These are phyloP conservation scores for Neofusicoccum kwambonambiense DNA, from an alignment of 2,329 filamentous ascomycete species.

Conservation along the genomic window DNA sequence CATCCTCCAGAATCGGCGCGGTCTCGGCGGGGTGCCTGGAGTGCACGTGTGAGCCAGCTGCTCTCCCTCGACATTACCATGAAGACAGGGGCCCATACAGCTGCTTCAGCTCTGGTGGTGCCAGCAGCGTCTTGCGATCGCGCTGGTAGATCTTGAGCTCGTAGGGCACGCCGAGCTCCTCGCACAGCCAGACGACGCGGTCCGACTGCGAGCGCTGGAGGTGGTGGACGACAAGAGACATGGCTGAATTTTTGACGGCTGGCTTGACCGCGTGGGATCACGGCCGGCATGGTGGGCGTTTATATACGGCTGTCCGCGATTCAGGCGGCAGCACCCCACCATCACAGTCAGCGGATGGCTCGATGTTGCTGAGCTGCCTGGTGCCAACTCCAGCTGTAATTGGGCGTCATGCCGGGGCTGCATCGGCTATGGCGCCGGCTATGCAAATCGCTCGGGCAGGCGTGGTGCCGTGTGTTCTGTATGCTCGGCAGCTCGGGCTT, in stretches of 20 bases:
- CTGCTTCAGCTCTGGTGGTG: conserved; percentile 29
- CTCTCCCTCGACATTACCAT: background rate
- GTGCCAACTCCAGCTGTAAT: background rate
- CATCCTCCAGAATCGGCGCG: conserved; percentile 61
- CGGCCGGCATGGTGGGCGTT: background rate
- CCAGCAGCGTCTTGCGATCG: conserved; percentile 35
- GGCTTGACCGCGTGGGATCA: too few species aligned
- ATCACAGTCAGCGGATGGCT: background rate
- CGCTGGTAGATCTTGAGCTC: conserved; percentile 48
- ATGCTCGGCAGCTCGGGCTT: background rate
- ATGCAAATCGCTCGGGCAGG: background rate
- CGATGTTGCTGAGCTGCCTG: background rate
- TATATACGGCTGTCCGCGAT: background rate
- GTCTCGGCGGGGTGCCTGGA: conserved; percentile 51
- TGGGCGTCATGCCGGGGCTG: background rate
- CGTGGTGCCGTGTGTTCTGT: too few species aligned
- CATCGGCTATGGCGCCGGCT: background rate
- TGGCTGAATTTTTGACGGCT: background rate
- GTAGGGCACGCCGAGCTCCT: conserved; percentile 61
- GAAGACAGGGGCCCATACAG: conserved; percentile 23
- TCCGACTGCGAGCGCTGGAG: conserved; percentile 58
- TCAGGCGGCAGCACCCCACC: background rate
- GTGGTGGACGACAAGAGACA: conserved; percentile 34
- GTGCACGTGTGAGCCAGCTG: conserved; percentile 20
- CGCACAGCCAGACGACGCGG: conserved; percentile 63